phyloP scores from a whole-genome alignment of 768 basidiomycete species.

The Leccinum incarnatum region DNA sequence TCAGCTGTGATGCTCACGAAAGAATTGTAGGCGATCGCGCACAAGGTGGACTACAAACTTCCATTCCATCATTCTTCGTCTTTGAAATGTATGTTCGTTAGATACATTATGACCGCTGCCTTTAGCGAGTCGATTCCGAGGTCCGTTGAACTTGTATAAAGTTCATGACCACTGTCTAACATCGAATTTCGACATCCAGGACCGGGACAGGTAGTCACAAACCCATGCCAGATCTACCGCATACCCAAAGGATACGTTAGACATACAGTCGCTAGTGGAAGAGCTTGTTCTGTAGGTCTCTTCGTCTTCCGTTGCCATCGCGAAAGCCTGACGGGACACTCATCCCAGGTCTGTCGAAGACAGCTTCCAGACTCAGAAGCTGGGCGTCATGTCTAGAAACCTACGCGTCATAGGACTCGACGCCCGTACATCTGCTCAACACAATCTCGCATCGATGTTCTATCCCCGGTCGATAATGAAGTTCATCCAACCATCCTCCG shows the following conservation, averaged over 20 bases:
- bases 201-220: neutral
- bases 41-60: too few species aligned
- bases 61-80: too few species aligned
- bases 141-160: too few species aligned
- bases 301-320: neutral
- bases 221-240: neutral
- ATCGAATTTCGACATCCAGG: neutral
- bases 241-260: neutral
- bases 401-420: conserved; percentile 52
- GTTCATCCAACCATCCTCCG: conserved; percentile 55
- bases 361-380: conserved; percentile 36
- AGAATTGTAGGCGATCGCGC: too few species aligned
- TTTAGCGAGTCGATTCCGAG: too few species aligned
- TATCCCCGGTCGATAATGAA: conserved; percentile 29
- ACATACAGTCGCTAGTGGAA: conserved; percentile 17
- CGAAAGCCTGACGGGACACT: neutral
- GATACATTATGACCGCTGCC: too few species aligned
- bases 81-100: too few species aligned
- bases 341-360: conserved; percentile 32
- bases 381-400: conserved; percentile 51
- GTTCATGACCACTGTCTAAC: too few species aligned
- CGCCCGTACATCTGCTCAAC: conserved; percentile 41
- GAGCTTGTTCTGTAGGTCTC: neutral
- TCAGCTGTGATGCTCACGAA: too few species aligned
- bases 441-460: conserved; percentile 45